Percentiles rank a stretch among this genome's conserved stretches.
Conservation (phyloP, 352 stramenopile genomes). For the Plasmopara viticola region DNA sequence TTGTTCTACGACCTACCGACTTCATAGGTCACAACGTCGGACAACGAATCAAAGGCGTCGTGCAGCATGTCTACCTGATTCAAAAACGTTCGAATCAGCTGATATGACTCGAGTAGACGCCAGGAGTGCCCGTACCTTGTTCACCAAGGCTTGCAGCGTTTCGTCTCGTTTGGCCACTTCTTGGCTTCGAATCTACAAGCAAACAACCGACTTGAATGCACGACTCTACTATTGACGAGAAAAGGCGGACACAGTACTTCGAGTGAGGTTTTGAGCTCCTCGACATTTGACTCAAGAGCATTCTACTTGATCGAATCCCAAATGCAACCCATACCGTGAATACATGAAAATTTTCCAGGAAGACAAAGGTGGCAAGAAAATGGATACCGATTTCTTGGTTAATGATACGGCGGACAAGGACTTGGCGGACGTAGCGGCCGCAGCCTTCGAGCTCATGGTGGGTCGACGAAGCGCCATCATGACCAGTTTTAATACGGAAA, state of each 20-base stretch:
- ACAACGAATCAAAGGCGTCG: constrained; percentile 51
- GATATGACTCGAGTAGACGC: not conserved
- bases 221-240: too few relatives aligned
- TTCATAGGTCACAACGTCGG: constrained; percentile 50
- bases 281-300: constrained; percentile 38
- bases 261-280: constrained; percentile 53
- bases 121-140: constrained; percentile 15
- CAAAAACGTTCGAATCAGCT: not conserved
- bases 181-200: constrained; percentile 31
- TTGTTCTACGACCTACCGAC: constrained; percentile 21
- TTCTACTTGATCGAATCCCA: constrained; percentile 21
- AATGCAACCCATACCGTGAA: not conserved
- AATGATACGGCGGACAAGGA: constrained; percentile 47
- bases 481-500: not conserved
- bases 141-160: constrained; percentile 34
- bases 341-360: too few relatives aligned
- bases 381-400: constrained; percentile 48
- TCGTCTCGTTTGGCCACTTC: constrained; percentile 47
- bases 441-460: constrained; percentile 42
- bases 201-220: not conserved
- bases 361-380: not conserved
- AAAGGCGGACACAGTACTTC: constrained; percentile 16
- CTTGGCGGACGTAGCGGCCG: constrained; percentile 41
- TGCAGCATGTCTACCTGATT: constrained; percentile 40
- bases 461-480: constrained; percentile 28